These are phyloP conservation scores for Amylostereum areolatum DNA, from an alignment of 1,284 basidiomycete genomes.

Conservation along the genomic window DNA sequence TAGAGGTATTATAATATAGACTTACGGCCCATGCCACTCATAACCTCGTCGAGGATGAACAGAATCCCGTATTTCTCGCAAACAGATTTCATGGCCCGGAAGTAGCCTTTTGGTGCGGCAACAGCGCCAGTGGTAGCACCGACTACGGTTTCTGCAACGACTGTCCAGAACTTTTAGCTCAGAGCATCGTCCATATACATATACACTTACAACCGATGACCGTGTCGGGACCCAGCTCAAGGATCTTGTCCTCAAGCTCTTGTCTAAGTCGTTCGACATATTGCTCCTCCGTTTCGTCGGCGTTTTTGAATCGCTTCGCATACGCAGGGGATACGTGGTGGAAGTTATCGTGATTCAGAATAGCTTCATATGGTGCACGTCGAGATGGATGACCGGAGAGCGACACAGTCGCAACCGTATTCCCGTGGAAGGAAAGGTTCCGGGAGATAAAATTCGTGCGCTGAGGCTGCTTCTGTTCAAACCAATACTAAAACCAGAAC, in stretches of 20 bases:
- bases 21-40: conserved; percentile 84
- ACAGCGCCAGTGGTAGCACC: conserved; percentile 78
- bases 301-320: conserved; percentile 65
- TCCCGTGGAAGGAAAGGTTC: conserved; percentile 78
- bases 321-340: conserved; percentile 86
- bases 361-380: conserved; percentile 57
- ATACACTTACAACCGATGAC: conserved; percentile 64
- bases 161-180: conserved; percentile 28
- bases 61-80: conserved; percentile 82
- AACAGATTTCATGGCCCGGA: conserved; percentile 81
- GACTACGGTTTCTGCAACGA: conserved; percentile 79
- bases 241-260: conserved; percentile 81
- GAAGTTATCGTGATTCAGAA: conserved; percentile 60
- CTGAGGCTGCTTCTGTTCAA: conserved; percentile 61
- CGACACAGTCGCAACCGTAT: conserved; percentile 67
- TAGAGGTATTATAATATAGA: conserved; percentile 2
- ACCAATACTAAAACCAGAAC: conserved; percentile 46
- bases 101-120: conserved; percentile 73
- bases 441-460: conserved; percentile 78
- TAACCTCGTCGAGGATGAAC: conserved; percentile 84
- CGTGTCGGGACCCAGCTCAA: conserved; percentile 73
- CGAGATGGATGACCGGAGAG: conserved; percentile 62
- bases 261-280: conserved; percentile 71
- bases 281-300: conserved; percentile 66
- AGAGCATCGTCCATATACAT: not conserved